Percentiles rank a stretch among this genome's conserved stretches.
Conservation (phyloP, 345 rosid genomes). For the Cardamine resedifolia region DNA sequence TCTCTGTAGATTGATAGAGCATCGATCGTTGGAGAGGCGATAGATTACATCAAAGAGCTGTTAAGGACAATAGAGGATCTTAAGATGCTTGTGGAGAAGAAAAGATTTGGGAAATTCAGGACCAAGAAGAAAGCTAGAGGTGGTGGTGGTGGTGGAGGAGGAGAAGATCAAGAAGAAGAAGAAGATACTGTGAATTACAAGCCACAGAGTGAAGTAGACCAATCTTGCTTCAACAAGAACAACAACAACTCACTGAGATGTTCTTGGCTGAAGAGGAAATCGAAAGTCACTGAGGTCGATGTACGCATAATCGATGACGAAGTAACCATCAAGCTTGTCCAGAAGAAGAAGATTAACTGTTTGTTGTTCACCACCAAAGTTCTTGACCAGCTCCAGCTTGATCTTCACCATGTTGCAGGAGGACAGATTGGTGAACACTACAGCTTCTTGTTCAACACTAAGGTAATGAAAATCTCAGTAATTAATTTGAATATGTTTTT, state of each 20-base stretch:
- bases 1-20: conserved; percentile 61
- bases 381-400: conserved; percentile 74
- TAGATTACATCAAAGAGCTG: conserved; percentile 73
- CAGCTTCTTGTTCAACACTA: conserved; percentile 76
- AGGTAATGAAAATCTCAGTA: conserved; percentile 44
- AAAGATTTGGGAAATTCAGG: conserved; percentile 54
- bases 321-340: conserved; percentile 72
- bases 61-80: conserved; percentile 58
- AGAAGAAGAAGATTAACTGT: conserved; percentile 74
- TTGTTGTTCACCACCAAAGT: conserved; percentile 63
- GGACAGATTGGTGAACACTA: conserved; percentile 75
- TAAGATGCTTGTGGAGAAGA: conserved; percentile 66
- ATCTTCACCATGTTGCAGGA: conserved; percentile 78
- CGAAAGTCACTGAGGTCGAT: conserved; percentile 73
- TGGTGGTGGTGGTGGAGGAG: conserved; percentile 37
- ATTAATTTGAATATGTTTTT: background rate
- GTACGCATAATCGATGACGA: conserved; percentile 76
- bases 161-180: conserved; percentile 26
- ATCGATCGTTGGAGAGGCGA: conserved; percentile 71
- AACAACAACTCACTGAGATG: conserved; percentile 50
- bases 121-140: conserved; percentile 51
- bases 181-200: conserved; percentile 41
- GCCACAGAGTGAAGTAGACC: conserved; percentile 46
- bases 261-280: conserved; percentile 85
- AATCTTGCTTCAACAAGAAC: conserved; percentile 42